Evolutionary conservation across 1,284 basidiomycete species (phyloP).

Genomic region (Hortiboletus rubellus): DNA sequence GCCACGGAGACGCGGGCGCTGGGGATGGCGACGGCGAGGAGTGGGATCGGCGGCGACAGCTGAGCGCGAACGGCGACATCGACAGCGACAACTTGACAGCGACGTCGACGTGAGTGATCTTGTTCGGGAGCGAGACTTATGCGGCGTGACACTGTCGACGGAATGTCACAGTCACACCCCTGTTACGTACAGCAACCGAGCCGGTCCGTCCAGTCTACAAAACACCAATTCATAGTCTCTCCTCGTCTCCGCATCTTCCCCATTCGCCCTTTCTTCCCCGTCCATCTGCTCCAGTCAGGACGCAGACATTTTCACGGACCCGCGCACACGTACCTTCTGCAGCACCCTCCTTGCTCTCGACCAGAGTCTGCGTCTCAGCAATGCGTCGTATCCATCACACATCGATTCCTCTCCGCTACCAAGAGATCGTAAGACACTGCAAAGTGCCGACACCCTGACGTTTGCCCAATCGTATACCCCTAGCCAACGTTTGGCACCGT

Average conservation of each 20-base stretch:
- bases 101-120: conserved; percentile 13
- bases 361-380: conserved; percentile 20
- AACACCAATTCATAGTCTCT: conserved; percentile 22
- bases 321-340: conserved; percentile 10
- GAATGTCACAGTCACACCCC: conserved; percentile 22
- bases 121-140: conserved; percentile 17
- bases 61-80: conserved; percentile 35
- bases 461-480: conserved; percentile 37
- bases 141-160: conserved; percentile 8
- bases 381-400: conserved; percentile 3
- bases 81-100: conserved; percentile 37
- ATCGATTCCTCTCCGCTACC: neutral
- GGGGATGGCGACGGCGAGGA: conserved; percentile 44
- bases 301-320: neutral
- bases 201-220: conserved; percentile 15
- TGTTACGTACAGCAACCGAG: conserved; percentile 26
- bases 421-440: conserved; percentile 30
- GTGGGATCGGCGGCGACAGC: conserved; percentile 54
- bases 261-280: neutral
- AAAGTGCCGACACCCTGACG: conserved; percentile 51
- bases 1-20: conserved; percentile 40
- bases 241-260: neutral
- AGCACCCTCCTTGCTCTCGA: conserved; percentile 9
- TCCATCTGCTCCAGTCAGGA: conserved; percentile 13
- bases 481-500: conserved; percentile 6